A percentile compares a stretch with the other conserved stretches of the same genome.
Evolutionary conservation across 1,284 basidiomycete species (phyloP).

Genomic region (Ganoderma multipileum): DNA sequence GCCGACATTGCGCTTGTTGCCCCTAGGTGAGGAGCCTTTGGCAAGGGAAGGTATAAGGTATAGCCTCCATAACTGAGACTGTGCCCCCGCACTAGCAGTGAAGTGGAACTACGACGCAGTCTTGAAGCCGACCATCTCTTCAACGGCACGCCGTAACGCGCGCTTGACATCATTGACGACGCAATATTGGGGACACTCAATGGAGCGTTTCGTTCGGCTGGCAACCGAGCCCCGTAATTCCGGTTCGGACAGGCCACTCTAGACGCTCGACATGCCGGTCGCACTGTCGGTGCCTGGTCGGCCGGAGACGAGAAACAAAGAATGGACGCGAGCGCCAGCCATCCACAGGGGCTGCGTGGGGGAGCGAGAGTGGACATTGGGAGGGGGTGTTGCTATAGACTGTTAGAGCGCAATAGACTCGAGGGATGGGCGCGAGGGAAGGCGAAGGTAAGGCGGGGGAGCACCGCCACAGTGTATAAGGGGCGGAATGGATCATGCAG

Average conservation of each 20-base stretch:
- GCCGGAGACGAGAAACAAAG: neutral
- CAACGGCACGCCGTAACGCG: neutral
- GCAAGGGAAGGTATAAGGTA: neutral
- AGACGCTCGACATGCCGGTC: neutral
- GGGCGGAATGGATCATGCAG: slow-evolving; percentile 7
- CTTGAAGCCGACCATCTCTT: neutral
- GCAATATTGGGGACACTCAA: neutral
- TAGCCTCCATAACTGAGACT: neutral
- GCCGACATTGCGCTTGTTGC: neutral
- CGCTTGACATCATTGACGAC: neutral
- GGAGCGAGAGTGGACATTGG: neutral
- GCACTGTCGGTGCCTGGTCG: neutral
- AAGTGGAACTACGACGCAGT: neutral
- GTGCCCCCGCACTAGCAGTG: neutral
- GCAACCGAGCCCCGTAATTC: neutral
- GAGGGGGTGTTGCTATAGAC: neutral
- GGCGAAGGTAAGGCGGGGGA: neutral
- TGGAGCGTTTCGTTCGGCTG: neutral
- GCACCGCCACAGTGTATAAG: slow-evolving; percentile 23
- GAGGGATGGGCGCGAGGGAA: neutral
- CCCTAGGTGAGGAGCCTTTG: neutral
- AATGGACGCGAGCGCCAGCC: neutral
- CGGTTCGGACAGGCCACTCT: neutral
- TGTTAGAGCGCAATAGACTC: neutral
- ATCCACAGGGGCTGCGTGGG: neutral